phyloP scores from a whole-genome alignment of 176 grass and related monocot genomes.

The Musa schizocarpa region DNA sequence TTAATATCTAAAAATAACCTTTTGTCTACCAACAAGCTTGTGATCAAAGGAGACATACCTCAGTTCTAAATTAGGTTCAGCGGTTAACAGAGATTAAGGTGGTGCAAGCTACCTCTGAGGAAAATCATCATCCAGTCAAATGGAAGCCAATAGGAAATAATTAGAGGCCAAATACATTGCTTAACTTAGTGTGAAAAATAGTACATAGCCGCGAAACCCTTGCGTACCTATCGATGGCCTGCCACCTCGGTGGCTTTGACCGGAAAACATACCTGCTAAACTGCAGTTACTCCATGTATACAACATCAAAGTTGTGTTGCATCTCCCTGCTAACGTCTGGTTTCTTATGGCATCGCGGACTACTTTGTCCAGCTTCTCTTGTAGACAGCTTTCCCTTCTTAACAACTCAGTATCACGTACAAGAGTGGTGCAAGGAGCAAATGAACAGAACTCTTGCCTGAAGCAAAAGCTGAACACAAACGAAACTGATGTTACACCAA shows the following conservation, averaged over 20 bases:
- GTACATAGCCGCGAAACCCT: constrained; percentile 16
- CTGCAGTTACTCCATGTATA: constrained; percentile 34
- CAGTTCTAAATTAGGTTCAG: no score
- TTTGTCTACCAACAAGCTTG: no score
- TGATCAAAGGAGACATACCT: no score
- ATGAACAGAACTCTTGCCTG: constrained; percentile 5
- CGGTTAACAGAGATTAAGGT: no score
- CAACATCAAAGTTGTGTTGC: constrained; percentile 20
- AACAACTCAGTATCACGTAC: constrained; percentile 18
- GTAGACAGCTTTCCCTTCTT: constrained; percentile 5
- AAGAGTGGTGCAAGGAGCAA: constrained; percentile 14
- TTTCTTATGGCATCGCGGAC: neutral
- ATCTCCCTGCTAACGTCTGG: neutral
- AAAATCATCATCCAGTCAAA: no score
- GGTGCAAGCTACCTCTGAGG: no score
- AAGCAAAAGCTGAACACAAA: constrained; percentile 26
- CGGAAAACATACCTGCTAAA: constrained; percentile 20
- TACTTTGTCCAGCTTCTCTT: neutral
- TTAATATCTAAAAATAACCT: no score
- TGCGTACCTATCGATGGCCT: constrained; percentile 23
- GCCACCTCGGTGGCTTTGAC: constrained; percentile 42
- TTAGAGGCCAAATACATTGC: neutral
- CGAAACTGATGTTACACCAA: neutral
- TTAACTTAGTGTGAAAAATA: constrained; percentile 20
- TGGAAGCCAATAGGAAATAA: no score